Evolutionary conservation across 2,329 filamentous ascomycete genomes (phyloP).

Genomic region (Alternaria ventricosa): DNA sequence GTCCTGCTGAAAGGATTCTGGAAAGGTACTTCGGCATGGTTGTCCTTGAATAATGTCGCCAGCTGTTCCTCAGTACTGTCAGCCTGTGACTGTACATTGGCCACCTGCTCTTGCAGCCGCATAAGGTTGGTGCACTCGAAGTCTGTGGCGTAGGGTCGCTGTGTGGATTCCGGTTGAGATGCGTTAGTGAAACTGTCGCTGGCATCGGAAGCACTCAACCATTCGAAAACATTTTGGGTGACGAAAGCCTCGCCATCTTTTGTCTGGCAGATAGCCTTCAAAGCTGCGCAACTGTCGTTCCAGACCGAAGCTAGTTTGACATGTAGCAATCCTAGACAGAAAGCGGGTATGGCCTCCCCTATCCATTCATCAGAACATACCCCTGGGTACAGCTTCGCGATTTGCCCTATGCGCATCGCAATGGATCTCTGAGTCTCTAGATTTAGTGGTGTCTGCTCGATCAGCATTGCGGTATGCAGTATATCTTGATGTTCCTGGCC

Average conservation of each 20-base stretch:
- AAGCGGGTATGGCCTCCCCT: constrained; percentile 75
- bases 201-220: constrained; percentile 61
- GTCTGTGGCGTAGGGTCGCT: constrained; percentile 62
- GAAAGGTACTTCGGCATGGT: constrained; percentile 63
- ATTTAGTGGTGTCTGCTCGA: constrained; percentile 80
- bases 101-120: constrained; percentile 50
- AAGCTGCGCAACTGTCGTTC: constrained; percentile 78
- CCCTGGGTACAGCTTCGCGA: constrained; percentile 69
- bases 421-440: constrained; percentile 78
- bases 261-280: constrained; percentile 76
- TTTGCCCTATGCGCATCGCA: constrained; percentile 83
- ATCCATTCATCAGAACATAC: constrained; percentile 69
- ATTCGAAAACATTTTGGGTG: constrained; percentile 75
- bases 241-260: constrained; percentile 76
- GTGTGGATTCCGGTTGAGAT: constrained; percentile 12
- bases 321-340: constrained; percentile 88
- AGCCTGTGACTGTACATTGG: constrained; percentile 18
- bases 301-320: constrained; percentile 84
- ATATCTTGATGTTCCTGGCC: constrained; percentile 59
- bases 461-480: constrained; percentile 72
- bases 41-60: constrained; percentile 67
- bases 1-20: constrained; percentile 67
- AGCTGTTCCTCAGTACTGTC: constrained; percentile 59
- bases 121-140: constrained; percentile 85
- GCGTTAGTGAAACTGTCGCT: constrained; percentile 10